Evolutionary conservation across 2,329 filamentous ascomycete genomes (phyloP), one percentile per base, ranked within the genome.

Genomic region (Alternaria brassicae): DNA sequence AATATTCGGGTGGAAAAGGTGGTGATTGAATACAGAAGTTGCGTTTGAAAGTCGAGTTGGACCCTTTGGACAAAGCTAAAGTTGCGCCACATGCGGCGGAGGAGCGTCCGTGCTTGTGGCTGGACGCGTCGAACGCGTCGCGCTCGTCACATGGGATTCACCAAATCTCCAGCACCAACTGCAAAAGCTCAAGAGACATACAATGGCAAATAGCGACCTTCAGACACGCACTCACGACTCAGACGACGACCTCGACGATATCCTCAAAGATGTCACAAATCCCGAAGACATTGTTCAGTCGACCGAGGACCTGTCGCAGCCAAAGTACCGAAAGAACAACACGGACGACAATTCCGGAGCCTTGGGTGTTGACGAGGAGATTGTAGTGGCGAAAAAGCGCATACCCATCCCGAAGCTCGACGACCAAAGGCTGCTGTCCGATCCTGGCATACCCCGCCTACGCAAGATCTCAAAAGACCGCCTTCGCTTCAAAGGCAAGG

Each of bases 401-500:
- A 85, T 88, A 62, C 92, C 93, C 1, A 84, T 88, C 56, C 90
- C 94, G 4, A 99, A 97, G 77, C 85, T 99, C 25, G 93, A 99
- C 72, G 92, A 97, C 69, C 81, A 86, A 9, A 86, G 92, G 65
- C 81, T 98, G n/a, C 83, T 98, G 1, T 95, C 92, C 3, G 85
- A 89, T 19, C 85, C 88, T 47, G 95, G 95, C 1, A 93, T 99
- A 60, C 92, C 92, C 1, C 92, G 90, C 70, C 81, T 99, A 52
- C 88, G 91, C 40, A 86, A 84, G 62, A 88, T 88, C 68, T 89
- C 91, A 0, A 88, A 86, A 53, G 84, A 87, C 28, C 84, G 85
- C 42, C 80, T 97, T 19, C 91, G 87, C 65, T 88, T 97, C 68
- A 96, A 94, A 75, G 95, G 95, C 49, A 98, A 96, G 78, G 94